Evolutionary conservation across 2,329 filamentous ascomycete species (phyloP).

Genomic region (Pseudocercospora macadamiae): DNA sequence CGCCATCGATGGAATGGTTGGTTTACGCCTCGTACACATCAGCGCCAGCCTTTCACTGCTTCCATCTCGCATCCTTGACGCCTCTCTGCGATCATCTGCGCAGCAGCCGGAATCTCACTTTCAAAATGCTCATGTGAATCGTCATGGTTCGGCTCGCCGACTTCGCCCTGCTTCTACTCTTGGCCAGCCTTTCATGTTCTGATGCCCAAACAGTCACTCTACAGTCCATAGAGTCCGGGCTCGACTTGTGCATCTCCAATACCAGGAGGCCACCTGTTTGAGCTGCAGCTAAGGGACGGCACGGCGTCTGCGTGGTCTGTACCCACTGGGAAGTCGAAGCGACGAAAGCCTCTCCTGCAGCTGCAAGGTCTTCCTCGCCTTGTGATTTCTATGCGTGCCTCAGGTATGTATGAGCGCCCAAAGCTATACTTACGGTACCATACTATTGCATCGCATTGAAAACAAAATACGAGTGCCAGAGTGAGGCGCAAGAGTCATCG

Average conservation of each 20-base stretch:
- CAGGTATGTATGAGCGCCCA: constrained; percentile 5
- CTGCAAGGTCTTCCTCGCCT: constrained; percentile 11
- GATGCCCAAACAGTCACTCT: neutral
- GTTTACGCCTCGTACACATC: neutral
- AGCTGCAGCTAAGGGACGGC: constrained; percentile 4
- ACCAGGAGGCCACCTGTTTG: constrained; percentile 5
- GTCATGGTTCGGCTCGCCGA: neutral
- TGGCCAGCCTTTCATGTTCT: neutral
- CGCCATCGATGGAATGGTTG: neutral
- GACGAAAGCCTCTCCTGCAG: neutral
- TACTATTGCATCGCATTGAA: constrained; percentile 2
- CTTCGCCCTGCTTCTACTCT: neutral
- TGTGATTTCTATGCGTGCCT: constrained; percentile 4
- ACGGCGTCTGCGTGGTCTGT: neutral
- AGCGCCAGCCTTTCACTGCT: neutral
- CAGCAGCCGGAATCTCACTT: neutral
- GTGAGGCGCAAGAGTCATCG: neutral
- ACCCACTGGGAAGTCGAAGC: neutral
- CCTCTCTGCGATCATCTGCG: neutral
- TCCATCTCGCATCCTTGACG: neutral
- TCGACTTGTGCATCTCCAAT: neutral
- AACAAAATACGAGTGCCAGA: neutral
- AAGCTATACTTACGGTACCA: neutral
- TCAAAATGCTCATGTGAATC: neutral
- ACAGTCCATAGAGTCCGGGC: neutral